Conservation (phyloP, 176 grass and related monocot species). For the Paspalum vaginatum region DNA sequence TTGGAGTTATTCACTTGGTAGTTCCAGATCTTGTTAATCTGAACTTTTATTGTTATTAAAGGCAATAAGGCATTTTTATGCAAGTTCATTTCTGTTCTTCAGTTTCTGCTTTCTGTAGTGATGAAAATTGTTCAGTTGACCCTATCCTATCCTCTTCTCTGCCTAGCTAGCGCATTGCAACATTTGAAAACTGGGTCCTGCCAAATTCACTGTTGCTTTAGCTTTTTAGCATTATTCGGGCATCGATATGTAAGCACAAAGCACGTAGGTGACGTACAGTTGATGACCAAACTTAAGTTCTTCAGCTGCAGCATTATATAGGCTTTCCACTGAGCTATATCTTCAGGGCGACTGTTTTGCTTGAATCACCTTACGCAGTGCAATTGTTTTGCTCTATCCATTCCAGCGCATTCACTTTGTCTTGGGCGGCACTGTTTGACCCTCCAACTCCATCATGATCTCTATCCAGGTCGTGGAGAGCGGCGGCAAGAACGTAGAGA, state of each 20-base stretch:
- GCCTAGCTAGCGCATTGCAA: too few species aligned
- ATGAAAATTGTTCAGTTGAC: background rate
- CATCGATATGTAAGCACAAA: too few species aligned
- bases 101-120: background rate
- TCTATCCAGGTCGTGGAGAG: slow-evolving; percentile 86
- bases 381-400: background rate
- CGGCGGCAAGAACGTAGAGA: slow-evolving; percentile 91
- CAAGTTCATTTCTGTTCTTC: background rate
- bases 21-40: background rate
- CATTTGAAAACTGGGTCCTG: background rate
- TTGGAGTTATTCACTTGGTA: background rate
- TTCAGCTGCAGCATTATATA: background rate
- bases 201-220: background rate
- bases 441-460: background rate
- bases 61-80: background rate
- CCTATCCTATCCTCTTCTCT: background rate
- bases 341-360: background rate
- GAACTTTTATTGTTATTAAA: too few species aligned
- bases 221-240: slow-evolving; percentile 8
- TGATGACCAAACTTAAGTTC: background rate
- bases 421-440: background rate
- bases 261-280: too few species aligned
- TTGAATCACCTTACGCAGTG: background rate
- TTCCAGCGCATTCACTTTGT: too few species aligned
- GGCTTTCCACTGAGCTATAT: background rate